phyloP scores from a whole-genome alignment of 768 basidiomycete genomes.

The Lactarius pseudohatsudake region DNA sequence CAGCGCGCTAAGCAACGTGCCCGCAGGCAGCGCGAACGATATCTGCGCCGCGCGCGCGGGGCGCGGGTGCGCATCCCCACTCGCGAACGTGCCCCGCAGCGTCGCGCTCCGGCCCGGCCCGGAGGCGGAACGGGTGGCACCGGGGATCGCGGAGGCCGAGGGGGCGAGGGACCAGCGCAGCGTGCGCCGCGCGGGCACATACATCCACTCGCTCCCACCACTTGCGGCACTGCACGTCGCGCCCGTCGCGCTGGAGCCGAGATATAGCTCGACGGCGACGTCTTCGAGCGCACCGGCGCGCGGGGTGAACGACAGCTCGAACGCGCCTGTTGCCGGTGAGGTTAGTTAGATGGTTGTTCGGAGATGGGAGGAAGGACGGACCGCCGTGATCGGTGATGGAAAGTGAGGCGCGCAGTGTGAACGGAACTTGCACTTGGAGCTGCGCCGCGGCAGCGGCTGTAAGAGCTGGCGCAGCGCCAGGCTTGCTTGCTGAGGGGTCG shows the following conservation, averaged over 20 bases:
- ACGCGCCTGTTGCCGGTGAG: constrained; percentile 43
- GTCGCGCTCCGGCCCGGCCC: constrained; percentile 53
- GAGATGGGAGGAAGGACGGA: constrained; percentile 27
- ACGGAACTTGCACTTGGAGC: constrained; percentile 37
- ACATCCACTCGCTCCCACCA: constrained; percentile 71
- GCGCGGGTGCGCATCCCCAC: constrained; percentile 47
- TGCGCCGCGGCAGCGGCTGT: constrained; percentile 29
- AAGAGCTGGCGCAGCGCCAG: constrained; percentile 43
- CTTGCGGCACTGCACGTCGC: constrained; percentile 71
- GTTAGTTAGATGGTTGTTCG: constrained; percentile 31
- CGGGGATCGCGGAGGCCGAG: constrained; percentile 40
- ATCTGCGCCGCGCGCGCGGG: constrained; percentile 77
- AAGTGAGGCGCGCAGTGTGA: constrained; percentile 37
- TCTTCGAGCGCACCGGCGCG: constrained; percentile 65
- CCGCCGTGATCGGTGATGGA: constrained; percentile 44
- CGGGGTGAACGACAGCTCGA: constrained; percentile 44
- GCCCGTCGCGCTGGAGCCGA: constrained; percentile 71
- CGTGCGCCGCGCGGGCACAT: constrained; percentile 59
- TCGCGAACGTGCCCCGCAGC: constrained; percentile 70
- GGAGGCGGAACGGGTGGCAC: constrained; percentile 51
- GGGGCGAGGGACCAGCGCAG: constrained; percentile 71
- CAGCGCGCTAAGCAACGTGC: constrained; percentile 69
- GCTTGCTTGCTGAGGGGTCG: constrained; percentile 40
- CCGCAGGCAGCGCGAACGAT: constrained; percentile 63
- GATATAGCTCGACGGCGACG: constrained; percentile 65